Conservation (phyloP, 805 yeast species). For the Pichia phayaonensis region DNA sequence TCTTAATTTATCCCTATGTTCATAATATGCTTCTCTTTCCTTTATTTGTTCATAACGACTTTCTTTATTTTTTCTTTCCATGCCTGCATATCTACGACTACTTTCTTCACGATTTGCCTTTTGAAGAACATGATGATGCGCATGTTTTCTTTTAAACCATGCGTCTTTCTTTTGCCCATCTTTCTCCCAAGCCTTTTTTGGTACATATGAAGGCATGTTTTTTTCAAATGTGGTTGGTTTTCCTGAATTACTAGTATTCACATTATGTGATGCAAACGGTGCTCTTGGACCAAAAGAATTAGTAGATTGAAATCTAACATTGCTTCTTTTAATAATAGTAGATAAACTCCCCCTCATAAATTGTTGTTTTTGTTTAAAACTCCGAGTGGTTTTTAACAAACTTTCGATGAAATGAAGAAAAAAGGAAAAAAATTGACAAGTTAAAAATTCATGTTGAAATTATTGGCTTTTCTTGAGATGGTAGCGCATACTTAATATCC, state of each 20-base stretch:
- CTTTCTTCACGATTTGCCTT: conserved; percentile 19
- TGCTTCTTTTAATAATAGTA: not conserved
- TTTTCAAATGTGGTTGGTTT: conserved; percentile 29
- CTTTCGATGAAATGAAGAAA: not conserved
- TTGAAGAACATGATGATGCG: conserved; percentile 56
- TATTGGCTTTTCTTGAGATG: too few relatives aligned
- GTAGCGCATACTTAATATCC: too few relatives aligned
- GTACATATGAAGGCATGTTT: conserved; percentile 33
- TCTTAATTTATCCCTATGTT: conserved; percentile 13
- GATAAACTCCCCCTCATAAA: not conserved
- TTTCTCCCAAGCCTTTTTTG: conserved; percentile 59
- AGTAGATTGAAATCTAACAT: not conserved
- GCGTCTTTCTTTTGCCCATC: conserved; percentile 54
- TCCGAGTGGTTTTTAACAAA: not conserved
- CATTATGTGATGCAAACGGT: conserved; percentile 17
- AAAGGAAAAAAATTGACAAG: too few relatives aligned
- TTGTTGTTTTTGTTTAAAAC: not conserved
- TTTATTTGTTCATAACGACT: conserved; percentile 11
- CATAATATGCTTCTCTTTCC: conserved; percentile 3
- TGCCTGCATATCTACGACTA: conserved; percentile 10
- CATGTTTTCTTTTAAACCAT: conserved; percentile 55
- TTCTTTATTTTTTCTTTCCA: conserved; percentile 9
- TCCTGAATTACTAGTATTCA: conserved; percentile 4
- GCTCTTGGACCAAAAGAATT: conserved; percentile 18
- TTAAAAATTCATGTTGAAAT: not conserved